Evolutionary conservation across 1,284 basidiomycete species (phyloP).

Genomic region (Schizophyllum amplum): DNA sequence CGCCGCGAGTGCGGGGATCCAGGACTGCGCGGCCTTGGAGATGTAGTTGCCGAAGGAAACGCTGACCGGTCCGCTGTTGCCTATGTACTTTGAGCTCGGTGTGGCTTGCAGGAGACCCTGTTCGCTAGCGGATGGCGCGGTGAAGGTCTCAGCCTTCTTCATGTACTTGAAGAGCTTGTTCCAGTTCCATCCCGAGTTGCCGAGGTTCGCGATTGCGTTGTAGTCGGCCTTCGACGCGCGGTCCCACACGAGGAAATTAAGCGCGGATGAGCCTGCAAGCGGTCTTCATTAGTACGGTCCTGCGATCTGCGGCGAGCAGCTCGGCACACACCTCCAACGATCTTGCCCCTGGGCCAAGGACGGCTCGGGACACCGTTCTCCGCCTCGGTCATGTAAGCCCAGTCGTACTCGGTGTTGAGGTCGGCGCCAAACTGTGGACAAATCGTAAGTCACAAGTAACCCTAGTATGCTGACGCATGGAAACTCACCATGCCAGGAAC

Average conservation of each 20-base stretch:
- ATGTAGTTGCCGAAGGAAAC: constrained; percentile 10
- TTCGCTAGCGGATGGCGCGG: background rate
- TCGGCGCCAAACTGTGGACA: background rate
- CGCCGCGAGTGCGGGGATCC: constrained; percentile 6
- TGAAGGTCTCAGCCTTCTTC: constrained; percentile 11
- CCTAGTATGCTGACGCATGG: background rate
- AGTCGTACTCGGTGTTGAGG: constrained; percentile 4
- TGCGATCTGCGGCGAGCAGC: too few species aligned
- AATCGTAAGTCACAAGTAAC: background rate
- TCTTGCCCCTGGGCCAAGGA: background rate
- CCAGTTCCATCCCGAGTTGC: constrained; percentile 11
- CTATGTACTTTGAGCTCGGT: background rate
- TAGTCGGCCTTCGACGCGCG: constrained; percentile 4
- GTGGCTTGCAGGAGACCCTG: background rate
- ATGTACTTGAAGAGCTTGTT: constrained; percentile 12
- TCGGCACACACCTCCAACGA: background rate
- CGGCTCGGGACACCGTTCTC: background rate
- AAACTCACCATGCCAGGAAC: constrained; percentile 1
- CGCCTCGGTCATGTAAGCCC: constrained; percentile 3
- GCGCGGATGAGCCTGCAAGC: constrained; percentile 1
- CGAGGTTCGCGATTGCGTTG: constrained; percentile 8
- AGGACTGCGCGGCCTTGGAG: constrained; percentile 9
- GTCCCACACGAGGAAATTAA: constrained; percentile 6
- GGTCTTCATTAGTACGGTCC: background rate
- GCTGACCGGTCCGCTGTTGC: constrained; percentile 6